A percentile compares a stretch with the other conserved stretches of the same genome.
phyloP scores from a whole-genome alignment of 2,329 filamentous ascomycete species.

The Microdochium trichocladiopsis region DNA sequence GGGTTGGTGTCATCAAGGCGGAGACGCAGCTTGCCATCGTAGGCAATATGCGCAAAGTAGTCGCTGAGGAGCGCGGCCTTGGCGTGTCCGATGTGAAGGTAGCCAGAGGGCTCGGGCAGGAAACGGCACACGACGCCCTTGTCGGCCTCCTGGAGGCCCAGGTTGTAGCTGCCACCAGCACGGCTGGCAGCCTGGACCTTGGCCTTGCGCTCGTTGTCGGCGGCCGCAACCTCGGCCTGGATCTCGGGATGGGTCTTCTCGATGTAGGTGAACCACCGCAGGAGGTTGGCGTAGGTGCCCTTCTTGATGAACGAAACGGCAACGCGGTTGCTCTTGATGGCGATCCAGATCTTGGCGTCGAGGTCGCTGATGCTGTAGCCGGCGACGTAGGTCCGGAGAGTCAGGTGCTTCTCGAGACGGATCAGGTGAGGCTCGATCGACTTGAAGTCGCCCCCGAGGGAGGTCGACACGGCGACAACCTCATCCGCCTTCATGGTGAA shows the following conservation, averaged over 20 bases:
- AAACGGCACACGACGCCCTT: conserved; percentile 90
- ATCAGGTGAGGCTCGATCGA: conserved; percentile 66
- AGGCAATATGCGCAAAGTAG: conserved; percentile 92
- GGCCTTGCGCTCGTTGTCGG: conserved; percentile 61
- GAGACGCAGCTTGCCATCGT: conserved; percentile 83
- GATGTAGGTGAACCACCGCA: conserved; percentile 82
- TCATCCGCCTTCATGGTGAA: conserved; percentile 50
- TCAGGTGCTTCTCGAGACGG: conserved; percentile 80
- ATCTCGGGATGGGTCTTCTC: conserved; percentile 77
- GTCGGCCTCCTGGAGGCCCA: conserved; percentile 76
- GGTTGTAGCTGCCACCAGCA: conserved; percentile 81
- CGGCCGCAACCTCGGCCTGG: conserved; percentile 59
- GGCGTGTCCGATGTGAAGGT: conserved; percentile 91
- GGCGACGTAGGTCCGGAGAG: conserved; percentile 76
- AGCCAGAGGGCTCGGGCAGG: conserved; percentile 89
- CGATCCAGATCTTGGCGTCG: conserved; percentile 78
- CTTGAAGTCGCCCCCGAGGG: conserved; percentile 68
- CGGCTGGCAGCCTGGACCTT: conserved; percentile 65
- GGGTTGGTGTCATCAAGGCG: conserved; percentile 98
- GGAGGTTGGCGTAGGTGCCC: conserved; percentile 67
- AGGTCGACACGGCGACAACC: conserved; percentile 41
- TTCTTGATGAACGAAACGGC: conserved; percentile 75
- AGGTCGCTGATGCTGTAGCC: conserved; percentile 71
- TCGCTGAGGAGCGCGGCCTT: conserved; percentile 92
- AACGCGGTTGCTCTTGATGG: conserved; percentile 78